Conservation (phyloP, 176 grass and related monocot genomes). For the Lolium rigidum region DNA sequence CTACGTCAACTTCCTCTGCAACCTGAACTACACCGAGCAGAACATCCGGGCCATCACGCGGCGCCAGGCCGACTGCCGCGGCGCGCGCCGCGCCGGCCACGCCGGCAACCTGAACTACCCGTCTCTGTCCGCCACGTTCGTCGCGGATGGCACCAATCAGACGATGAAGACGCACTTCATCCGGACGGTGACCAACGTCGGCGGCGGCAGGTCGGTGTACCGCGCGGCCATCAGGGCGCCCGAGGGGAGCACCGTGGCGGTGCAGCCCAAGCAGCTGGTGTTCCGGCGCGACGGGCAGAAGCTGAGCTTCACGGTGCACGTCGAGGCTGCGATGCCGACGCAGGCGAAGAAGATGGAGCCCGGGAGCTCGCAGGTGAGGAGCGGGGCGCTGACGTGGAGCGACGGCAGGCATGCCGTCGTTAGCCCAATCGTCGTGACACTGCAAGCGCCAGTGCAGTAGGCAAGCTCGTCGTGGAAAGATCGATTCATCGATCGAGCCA, state of each 20-base stretch:
- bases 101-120: conserved; percentile 91
- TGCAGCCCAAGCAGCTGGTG: conserved; percentile 61
- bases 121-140: conserved; percentile 68
- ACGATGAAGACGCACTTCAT: conserved; percentile 75
- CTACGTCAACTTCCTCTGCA: conserved; percentile 88
- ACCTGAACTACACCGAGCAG: conserved; percentile 82
- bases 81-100: conserved; percentile 65
- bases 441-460: conserved; percentile 84
- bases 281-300: conserved; percentile 88
- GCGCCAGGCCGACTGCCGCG: conserved; percentile 61
- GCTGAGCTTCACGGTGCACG: conserved; percentile 76
- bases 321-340: conserved; percentile 45
- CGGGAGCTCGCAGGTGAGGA: conserved; percentile 78
- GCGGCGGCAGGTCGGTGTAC: conserved; percentile 58
- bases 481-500: background rate
- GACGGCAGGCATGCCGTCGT: conserved; percentile 68
- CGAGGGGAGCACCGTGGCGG: conserved; percentile 70
- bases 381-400: conserved; percentile 72
- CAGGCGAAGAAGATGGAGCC: conserved; percentile 68
- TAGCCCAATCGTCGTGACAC: conserved; percentile 73
- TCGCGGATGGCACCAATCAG: conserved; percentile 12
- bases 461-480: background rate
- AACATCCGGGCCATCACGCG: conserved; percentile 88
- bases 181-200: conserved; percentile 78
- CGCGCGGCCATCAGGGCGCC: conserved; percentile 50